Base-by-base conservation (phyloP, 1,139 yeast species). In the Taphrina deformans region DNA sequence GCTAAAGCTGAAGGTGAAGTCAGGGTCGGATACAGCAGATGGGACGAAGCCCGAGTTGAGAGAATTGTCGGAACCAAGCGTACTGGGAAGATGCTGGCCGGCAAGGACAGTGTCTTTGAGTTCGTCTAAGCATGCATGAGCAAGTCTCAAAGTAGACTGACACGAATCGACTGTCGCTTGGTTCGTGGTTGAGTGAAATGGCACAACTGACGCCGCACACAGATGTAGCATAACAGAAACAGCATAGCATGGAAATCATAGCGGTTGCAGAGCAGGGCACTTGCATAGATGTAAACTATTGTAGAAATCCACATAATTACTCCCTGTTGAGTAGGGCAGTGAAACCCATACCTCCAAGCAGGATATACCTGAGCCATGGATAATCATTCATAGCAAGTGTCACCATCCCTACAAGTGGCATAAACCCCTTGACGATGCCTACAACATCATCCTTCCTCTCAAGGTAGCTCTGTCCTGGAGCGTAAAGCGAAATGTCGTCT, bases 401-500 rank as follows among this genome's bases (percentile, higher is more conserved):
- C 10, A 92, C 83, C 73, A 93, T 93, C 0, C 99, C 99, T 23
- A 92, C 80, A 71, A 83, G 84, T n/a, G 99, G 99, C 67, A 93
- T 78, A 74, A 91, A 93, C 0, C 88, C 98, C 76, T 87, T 87
- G 31, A 93, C 99, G 3, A 92, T 85, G 1, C 99, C 99, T 14
- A 90, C 85, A 66, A 93, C 82, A 73, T 95, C 98, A 23, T 79
- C 80, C 58, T 85, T 82, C 70, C 91, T 85, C 71, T 89, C 86
- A 71, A 93, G 79, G 71, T 93, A 93, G 65, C 79, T 79, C 74
- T 90, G 95, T 67, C 84, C 86, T 70, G 84, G 82, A 0, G 93
- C 88, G 74, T 95, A 93, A 58, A 93, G 80, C 23, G 89, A 87
- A 71, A 93, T 81, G 76, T 93, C 99, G 76, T 93, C 96, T 66